Percentiles rank a stretch among this genome's conserved stretches.
Conservation (phyloP, 805 yeast species). For the Wickerhamomyces ciferrii region DNA sequence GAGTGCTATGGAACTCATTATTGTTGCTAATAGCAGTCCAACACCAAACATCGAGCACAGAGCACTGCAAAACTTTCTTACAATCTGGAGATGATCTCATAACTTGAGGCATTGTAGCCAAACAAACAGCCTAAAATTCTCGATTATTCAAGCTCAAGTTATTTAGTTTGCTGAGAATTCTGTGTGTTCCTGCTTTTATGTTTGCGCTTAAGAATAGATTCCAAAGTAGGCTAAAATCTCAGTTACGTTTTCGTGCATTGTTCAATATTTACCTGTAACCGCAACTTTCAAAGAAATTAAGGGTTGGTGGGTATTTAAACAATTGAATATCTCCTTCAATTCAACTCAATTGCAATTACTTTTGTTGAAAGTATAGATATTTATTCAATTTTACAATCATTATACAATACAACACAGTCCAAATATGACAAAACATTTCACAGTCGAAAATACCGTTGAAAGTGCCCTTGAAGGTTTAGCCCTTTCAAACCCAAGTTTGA, state of each 20-base stretch:
- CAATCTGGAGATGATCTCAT: background rate
- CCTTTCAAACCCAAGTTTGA: constrained; percentile 30
- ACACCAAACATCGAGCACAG: background rate
- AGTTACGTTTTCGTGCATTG: background rate
- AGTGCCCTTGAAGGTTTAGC: constrained; percentile 34
- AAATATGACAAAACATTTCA: constrained; percentile 29
- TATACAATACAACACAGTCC: background rate
- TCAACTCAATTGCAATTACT: background rate
- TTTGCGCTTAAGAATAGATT: background rate
- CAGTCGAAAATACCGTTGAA: constrained; percentile 31
- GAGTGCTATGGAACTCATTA: background rate
- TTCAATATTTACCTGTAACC: background rate
- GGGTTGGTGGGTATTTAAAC: background rate
- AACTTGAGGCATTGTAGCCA: background rate
- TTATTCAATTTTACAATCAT: too few relatives aligned
- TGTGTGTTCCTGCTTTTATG: background rate
- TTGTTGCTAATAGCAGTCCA: background rate
- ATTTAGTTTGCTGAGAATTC: background rate
- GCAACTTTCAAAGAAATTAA: background rate
- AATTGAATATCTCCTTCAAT: background rate
- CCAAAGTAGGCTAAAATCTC: background rate
- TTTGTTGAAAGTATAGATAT: background rate
- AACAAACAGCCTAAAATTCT: background rate
- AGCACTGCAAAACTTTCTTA: too few relatives aligned
- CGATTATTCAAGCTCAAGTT: background rate